Percentiles rank a stretch among this genome's conserved stretches.
phyloP scores from a whole-genome alignment of 1,284 basidiomycete genomes.

The Heterobasidion occidentale region DNA sequence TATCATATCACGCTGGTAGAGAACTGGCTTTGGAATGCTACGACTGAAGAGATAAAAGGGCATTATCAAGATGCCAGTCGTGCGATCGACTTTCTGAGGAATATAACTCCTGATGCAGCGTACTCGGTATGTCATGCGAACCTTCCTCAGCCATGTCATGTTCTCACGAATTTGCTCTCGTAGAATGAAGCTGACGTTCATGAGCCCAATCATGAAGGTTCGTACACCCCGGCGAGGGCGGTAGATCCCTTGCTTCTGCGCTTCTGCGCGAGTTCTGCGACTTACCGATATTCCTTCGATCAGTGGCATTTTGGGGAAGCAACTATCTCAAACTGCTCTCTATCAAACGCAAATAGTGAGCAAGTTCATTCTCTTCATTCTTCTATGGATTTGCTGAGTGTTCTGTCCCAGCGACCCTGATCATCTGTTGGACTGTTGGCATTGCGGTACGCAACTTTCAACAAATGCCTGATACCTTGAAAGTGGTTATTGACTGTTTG shows the following conservation, averaged over 20 bases:
- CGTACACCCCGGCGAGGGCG: not conserved
- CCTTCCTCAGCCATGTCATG: not conserved
- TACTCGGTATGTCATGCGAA: not conserved
- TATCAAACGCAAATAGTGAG: slow-evolving; percentile 13
- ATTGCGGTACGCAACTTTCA: not conserved
- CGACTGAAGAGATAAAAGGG: slow-evolving; percentile 11
- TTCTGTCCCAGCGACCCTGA: not conserved
- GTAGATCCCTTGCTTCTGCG: not conserved
- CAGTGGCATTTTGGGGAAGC: slow-evolving; percentile 10
- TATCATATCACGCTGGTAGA: slow-evolving; percentile 17
- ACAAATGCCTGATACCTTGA: not conserved
- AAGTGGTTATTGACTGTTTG: not conserved
- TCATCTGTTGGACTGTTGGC: slow-evolving; percentile 5
- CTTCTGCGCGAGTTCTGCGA: not conserved
- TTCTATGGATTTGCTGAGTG: too few relatives aligned
- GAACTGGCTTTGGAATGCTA: slow-evolving; percentile 18
- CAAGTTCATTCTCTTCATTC: not conserved
- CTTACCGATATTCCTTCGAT: not conserved
- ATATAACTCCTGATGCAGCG: slow-evolving; percentile 16
- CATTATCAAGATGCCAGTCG: slow-evolving; percentile 11
- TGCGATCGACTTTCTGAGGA: slow-evolving; percentile 14
- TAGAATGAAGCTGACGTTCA: slow-evolving; percentile 12
- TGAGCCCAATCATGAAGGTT: slow-evolving; percentile 9
- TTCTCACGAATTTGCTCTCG: not conserved
- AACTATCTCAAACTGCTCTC: slow-evolving; percentile 8